Evolutionary conservation across 805 yeast species (phyloP).

Genomic region (Candida yuanshanica): DNA sequence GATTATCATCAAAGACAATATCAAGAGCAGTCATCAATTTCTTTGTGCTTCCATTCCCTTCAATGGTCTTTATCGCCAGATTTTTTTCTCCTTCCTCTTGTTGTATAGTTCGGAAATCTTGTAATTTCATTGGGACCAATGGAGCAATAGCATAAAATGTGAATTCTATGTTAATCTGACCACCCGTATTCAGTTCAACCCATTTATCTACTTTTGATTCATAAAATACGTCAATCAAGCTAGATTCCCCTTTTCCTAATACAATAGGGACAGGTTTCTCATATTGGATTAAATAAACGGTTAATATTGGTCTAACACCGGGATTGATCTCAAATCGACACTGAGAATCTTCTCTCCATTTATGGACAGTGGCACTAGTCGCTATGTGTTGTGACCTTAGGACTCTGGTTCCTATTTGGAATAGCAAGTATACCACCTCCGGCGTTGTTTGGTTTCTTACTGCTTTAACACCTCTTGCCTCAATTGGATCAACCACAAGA

Average conservation of each 20-base stretch:
- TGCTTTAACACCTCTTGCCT: constrained; percentile 11
- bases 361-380: background rate
- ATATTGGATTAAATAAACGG: constrained; percentile 16
- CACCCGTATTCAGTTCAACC: constrained; percentile 10
- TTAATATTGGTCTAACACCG: constrained; percentile 7
- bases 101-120: background rate
- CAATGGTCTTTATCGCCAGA: background rate
- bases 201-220: constrained; percentile 11
- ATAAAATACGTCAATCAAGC: constrained; percentile 13
- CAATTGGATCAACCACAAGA: constrained; percentile 22
- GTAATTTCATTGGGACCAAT: constrained; percentile 14
- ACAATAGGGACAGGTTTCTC: constrained; percentile 10
- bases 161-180: constrained; percentile 18
- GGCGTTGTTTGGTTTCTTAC: background rate
- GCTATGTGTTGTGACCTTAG: constrained; percentile 10
- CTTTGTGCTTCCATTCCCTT: constrained; percentile 2
- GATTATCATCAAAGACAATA: constrained; percentile 18
- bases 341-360: constrained; percentile 22
- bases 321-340: constrained; percentile 20
- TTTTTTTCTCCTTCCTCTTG: background rate
- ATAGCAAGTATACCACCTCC: constrained; percentile 14
- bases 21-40: constrained; percentile 18
- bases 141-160: constrained; percentile 22
- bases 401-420: constrained; percentile 17
- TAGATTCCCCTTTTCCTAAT: constrained; percentile 13